Conservation (phyloP, 306 rosid species). For the Quercus agrifolia region DNA sequence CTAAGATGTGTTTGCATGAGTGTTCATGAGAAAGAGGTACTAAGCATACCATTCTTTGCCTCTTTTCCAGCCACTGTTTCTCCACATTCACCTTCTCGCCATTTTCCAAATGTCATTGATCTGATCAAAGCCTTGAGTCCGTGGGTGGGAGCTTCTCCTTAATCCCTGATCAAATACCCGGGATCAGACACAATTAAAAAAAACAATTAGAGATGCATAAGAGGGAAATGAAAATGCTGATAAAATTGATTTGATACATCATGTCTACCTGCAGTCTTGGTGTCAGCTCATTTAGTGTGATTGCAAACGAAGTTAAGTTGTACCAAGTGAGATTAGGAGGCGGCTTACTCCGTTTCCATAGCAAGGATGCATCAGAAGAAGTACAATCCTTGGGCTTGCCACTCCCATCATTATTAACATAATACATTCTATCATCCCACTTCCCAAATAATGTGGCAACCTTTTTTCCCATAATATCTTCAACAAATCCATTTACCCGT, state of each 20-base stretch:
- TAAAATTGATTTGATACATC: constrained; percentile 35
- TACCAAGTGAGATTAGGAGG: constrained; percentile 76
- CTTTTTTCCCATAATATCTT: constrained; percentile 76
- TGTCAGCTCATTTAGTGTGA: constrained; percentile 81
- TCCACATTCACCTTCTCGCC: constrained; percentile 91
- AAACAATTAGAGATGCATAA: constrained; percentile 49
- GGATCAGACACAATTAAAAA: constrained; percentile 71
- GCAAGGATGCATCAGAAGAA: constrained; percentile 72
- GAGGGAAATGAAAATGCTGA: constrained; percentile 36
- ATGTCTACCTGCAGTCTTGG: constrained; percentile 83
- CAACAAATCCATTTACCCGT: constrained; percentile 85
- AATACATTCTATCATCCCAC: constrained; percentile 98
- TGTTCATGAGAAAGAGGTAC: constrained; percentile 8
- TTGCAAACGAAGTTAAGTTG: constrained; percentile 93
- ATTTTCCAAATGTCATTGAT: constrained; percentile 90
- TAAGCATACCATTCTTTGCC: constrained; percentile 89
- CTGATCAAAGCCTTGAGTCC: constrained; percentile 94
- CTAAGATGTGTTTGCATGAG: not conserved
- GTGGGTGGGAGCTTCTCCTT: constrained; percentile 99
- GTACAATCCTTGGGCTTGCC: constrained; percentile 56
- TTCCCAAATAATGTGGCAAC: constrained; percentile 88
- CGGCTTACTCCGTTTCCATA: constrained; percentile 86
- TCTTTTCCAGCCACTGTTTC: constrained; percentile 84
- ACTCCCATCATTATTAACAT: constrained; percentile 53
- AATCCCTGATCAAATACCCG: constrained; percentile 87